Evolutionary conservation across 2,329 filamentous ascomycete genomes (phyloP).

Genomic region (Akanthomyces uredinophilus): DNA sequence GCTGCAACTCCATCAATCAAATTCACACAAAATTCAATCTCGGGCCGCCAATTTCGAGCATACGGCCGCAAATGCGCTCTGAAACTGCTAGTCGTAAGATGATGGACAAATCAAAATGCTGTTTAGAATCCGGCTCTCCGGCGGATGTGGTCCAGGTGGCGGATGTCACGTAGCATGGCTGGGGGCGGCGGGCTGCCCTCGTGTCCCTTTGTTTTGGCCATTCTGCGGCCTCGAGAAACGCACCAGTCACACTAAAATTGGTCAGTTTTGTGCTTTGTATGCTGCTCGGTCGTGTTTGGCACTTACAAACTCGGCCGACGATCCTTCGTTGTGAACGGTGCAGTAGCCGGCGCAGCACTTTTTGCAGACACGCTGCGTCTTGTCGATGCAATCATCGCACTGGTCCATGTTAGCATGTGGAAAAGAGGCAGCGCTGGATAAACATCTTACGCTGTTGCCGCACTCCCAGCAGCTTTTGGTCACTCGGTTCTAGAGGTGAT

Average conservation of each 20-base stretch:
- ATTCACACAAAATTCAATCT: background rate
- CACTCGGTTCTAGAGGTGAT: conserved; percentile 48
- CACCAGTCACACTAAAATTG: conserved; percentile 25
- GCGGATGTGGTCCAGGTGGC: conserved; percentile 12
- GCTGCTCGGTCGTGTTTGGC: background rate
- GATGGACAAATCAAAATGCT: background rate
- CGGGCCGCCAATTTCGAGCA: background rate
- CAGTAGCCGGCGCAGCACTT: conserved; percentile 78
- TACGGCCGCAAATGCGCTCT: background rate
- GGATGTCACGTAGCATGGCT: conserved; percentile 8
- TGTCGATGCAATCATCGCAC: conserved; percentile 70
- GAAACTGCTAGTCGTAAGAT: background rate
- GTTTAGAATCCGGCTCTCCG: conserved; percentile 7
- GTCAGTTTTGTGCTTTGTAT: conserved; percentile 24
- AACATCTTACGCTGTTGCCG: conserved; percentile 62
- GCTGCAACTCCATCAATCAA: background rate
- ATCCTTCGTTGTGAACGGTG: conserved; percentile 76
- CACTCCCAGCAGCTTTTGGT: conserved; percentile 79
- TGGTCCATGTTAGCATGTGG: conserved; percentile 29
- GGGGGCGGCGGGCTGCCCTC: background rate
- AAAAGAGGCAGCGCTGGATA: background rate
- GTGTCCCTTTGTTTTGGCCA: conserved; percentile 10
- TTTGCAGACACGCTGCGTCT: conserved; percentile 66
- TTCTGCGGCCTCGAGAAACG: conserved; percentile 28
- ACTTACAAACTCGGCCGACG: conserved; percentile 56